These are phyloP conservation scores for Pseudoturritis turrita DNA, from an alignment of 345 rosid species.

Conservation along the genomic window DNA sequence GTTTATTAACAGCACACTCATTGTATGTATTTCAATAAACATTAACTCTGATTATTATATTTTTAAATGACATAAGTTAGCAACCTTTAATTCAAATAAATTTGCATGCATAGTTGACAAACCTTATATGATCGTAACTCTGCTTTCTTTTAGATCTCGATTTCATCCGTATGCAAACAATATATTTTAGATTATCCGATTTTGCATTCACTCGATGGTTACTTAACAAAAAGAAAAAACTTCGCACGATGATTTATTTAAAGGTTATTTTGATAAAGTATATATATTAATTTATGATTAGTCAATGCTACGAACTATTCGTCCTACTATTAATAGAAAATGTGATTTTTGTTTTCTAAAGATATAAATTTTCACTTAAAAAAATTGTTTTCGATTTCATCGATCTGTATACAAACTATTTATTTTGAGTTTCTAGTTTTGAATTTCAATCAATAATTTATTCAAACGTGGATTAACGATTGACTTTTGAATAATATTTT, in stretches of 20 bases:
- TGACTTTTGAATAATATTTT: background rate
- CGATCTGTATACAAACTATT: background rate
- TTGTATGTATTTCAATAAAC: background rate
- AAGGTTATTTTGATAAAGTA: background rate
- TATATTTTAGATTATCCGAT: background rate
- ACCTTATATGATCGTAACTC: background rate
- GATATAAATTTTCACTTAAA: too few species aligned
- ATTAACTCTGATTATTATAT: background rate
- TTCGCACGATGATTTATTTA: too few species aligned
- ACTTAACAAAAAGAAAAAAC: too few species aligned
- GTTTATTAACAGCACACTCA: conserved; percentile 9
- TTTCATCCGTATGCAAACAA: background rate
- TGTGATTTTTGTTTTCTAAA: background rate
- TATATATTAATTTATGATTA: too few species aligned
- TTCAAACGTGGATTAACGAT: background rate
- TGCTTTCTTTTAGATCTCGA: background rate
- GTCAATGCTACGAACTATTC: too few species aligned
- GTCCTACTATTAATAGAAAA: background rate
- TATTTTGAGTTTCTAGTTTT: background rate
- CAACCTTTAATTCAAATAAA: conserved; percentile 26
- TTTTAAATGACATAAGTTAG: background rate
- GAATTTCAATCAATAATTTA: background rate
- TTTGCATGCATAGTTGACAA: background rate
- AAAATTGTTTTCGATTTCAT: background rate
- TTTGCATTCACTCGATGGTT: background rate